Percentiles rank a stretch among this genome's conserved stretches.
Evolutionary conservation across 306 rosid species (phyloP).

Genomic region (Abrus precatorius): DNA sequence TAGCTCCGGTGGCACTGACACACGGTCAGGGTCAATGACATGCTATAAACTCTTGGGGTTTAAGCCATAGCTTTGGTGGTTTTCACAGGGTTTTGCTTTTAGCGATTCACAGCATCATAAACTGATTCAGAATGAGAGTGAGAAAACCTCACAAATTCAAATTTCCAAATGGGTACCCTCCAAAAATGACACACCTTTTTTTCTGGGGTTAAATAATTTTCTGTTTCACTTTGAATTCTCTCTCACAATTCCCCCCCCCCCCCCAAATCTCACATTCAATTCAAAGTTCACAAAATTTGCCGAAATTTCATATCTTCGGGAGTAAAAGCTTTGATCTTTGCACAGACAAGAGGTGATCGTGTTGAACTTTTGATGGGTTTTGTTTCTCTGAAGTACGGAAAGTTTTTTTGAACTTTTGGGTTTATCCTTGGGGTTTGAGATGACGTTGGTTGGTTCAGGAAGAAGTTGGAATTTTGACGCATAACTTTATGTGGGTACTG

Average conservation of each 20-base stretch:
- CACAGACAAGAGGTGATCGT: slow-evolving; percentile 64
- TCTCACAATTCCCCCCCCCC: slow-evolving; percentile 43
- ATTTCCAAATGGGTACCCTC: slow-evolving; percentile 48
- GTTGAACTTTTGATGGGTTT: slow-evolving; percentile 45
- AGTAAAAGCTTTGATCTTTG: slow-evolving; percentile 51
- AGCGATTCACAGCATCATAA: slow-evolving; percentile 49
- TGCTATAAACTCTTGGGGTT: slow-evolving; percentile 87
- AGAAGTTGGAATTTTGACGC: slow-evolving; percentile 37
- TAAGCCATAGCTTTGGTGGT: slow-evolving; percentile 66
- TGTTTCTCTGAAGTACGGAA: slow-evolving; percentile 33
- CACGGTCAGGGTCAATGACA: slow-evolving; percentile 53
- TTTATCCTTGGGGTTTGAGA: slow-evolving; percentile 49
- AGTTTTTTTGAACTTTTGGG: slow-evolving; percentile 46
- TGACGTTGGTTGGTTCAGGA: slow-evolving; percentile 29
- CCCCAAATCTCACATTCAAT: no score
- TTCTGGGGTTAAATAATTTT: slow-evolving; percentile 35
- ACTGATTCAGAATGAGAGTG: background rate
- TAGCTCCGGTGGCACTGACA: slow-evolving; percentile 58
- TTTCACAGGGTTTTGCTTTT: slow-evolving; percentile 83
- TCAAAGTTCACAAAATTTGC: slow-evolving; percentile 47
- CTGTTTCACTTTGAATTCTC: slow-evolving; percentile 41
- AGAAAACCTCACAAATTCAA: slow-evolving; percentile 13
- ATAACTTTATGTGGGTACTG: slow-evolving; percentile 40
- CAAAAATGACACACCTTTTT: slow-evolving; percentile 38
- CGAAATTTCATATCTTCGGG: slow-evolving; percentile 47